phyloP scores from a whole-genome alignment of 345 rosid genomes.

The Bruguiera gymnorhiza region DNA sequence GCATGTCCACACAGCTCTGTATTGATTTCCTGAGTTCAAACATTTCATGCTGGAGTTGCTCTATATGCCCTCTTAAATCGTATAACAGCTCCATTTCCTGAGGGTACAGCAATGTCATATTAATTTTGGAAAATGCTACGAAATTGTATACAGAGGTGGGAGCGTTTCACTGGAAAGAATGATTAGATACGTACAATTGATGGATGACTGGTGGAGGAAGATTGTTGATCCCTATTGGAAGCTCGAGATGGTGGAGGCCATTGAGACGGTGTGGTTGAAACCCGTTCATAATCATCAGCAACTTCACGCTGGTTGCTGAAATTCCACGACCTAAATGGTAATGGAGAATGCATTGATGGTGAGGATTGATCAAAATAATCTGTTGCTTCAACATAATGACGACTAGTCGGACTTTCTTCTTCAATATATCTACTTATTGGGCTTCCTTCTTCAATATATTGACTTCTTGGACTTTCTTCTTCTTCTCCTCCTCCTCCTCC shows the following conservation, averaged over 20 bases:
- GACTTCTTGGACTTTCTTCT: background rate
- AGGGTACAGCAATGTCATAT: background rate
- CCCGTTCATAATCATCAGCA: constrained; percentile 35
- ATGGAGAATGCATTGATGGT: constrained; percentile 35
- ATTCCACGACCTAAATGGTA: constrained; percentile 46
- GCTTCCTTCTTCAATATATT: too few relatives aligned
- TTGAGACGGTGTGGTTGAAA: constrained; percentile 27
- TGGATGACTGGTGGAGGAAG: constrained; percentile 30
- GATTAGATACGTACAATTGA: constrained; percentile 45
- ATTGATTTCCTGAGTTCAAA: constrained; percentile 53
- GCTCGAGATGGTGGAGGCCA: constrained; percentile 24
- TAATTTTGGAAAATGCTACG: background rate
- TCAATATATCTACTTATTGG: background rate
- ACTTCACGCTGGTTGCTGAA: constrained; percentile 38
- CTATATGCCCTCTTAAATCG: constrained; percentile 65
- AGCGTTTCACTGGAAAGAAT: too few relatives aligned
- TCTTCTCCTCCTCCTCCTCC: constrained; percentile 25
- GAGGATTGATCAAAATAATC: constrained; percentile 42
- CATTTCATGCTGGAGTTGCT: constrained; percentile 68
- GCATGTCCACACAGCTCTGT: constrained; percentile 61
- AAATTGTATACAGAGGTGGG: background rate
- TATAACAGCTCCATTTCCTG: constrained; percentile 67
- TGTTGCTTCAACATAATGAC: constrained; percentile 35
- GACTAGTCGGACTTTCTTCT: constrained; percentile 22
- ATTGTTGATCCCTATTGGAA: constrained; percentile 25